phyloP scores from a whole-genome alignment of 2,329 filamentous ascomycete species.

The Dactylellina haptotyla region DNA sequence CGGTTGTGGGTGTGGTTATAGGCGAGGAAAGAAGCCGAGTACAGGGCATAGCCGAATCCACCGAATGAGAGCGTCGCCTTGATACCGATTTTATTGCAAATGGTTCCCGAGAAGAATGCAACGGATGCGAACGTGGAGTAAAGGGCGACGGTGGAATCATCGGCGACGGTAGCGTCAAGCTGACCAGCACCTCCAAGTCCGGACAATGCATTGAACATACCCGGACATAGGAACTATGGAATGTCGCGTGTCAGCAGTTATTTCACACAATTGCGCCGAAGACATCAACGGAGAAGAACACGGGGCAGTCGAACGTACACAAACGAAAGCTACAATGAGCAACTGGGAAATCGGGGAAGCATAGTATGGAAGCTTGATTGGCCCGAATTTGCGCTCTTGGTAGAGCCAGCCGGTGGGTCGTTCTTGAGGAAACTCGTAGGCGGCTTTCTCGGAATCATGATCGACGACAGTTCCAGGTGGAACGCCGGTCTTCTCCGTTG shows the following conservation, averaged over 20 bases:
- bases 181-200: constrained; percentile 58
- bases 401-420: constrained; percentile 74
- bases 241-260: constrained; percentile 74
- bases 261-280: constrained; percentile 59
- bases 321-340: constrained; percentile 75
- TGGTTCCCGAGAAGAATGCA: constrained; percentile 77
- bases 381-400: constrained; percentile 69
- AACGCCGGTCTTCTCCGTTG: constrained; percentile 36
- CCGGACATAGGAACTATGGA: constrained; percentile 66
- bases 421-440: constrained; percentile 24
- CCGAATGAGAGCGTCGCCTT: constrained; percentile 75
- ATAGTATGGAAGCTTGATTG: constrained; percentile 71
- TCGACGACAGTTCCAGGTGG: constrained; percentile 24
- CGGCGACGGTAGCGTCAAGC: constrained; percentile 55
- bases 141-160: constrained; percentile 61
- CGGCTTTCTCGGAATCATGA: constrained; percentile 39
- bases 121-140: constrained; percentile 68
- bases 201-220: constrained; percentile 59
- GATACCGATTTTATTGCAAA: constrained; percentile 79
- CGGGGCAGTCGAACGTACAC: constrained; percentile 58
- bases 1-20: constrained; percentile 75
- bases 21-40: constrained; percentile 75
- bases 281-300: too few relatives aligned
- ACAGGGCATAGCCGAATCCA: constrained; percentile 79
- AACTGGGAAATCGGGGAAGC: constrained; percentile 79